Evolutionary conservation across 2,329 filamentous ascomycete genomes (phyloP).

Genomic region (Botryosphaeria dothidea): DNA sequence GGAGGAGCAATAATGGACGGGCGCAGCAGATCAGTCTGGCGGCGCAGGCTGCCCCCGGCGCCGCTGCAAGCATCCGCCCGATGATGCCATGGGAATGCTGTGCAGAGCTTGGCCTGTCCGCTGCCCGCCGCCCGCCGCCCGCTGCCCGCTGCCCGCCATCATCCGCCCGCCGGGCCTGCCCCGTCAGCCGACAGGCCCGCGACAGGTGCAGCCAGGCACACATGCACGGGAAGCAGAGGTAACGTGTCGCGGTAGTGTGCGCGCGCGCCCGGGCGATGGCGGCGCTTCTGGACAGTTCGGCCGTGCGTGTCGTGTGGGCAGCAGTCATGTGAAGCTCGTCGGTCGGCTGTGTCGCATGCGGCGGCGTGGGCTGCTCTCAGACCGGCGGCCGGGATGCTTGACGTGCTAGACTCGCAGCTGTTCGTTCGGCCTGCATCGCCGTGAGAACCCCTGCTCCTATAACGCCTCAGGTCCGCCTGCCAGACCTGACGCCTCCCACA

Average conservation of each 20-base stretch:
- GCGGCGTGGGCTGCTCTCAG: neutral
- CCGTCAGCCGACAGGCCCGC: neutral
- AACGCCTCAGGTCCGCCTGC: neutral
- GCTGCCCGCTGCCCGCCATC: neutral
- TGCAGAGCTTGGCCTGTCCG: neutral
- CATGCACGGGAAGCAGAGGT: too few relatives aligned
- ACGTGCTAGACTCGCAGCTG: neutral
- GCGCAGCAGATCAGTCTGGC: neutral
- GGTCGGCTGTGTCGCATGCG: neutral
- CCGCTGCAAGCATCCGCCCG: constrained; percentile 2
- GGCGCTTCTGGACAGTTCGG: neutral
- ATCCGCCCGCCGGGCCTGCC: neutral
- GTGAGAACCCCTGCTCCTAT: neutral
- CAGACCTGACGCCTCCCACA: neutral
- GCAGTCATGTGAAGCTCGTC: neutral
- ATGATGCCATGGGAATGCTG: constrained; percentile 12
- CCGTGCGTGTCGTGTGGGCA: neutral
- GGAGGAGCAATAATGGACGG: neutral
- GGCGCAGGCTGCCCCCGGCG: neutral
- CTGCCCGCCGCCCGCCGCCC: neutral
- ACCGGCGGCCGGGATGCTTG: neutral
- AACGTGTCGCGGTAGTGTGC: too few relatives aligned
- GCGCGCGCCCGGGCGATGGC: too few relatives aligned
- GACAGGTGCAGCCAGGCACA: neutral
- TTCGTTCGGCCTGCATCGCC: neutral